These are phyloP conservation scores for Suillus clintonianus DNA, from an alignment of 768 basidiomycete species.

Conservation along the genomic window DNA sequence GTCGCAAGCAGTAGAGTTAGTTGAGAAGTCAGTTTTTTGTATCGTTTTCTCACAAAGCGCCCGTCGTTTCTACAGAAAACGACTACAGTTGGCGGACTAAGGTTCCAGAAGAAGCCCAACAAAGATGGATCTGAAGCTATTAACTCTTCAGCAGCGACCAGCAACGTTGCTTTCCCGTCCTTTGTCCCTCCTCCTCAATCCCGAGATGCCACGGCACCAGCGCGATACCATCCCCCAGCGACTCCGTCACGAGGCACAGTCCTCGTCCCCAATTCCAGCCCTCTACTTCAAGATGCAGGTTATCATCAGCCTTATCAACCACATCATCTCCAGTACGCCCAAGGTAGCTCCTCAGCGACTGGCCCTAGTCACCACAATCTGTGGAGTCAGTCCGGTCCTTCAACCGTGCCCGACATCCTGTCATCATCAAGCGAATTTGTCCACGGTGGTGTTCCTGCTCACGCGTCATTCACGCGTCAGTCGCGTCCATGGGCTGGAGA, in stretches of 20 bases:
- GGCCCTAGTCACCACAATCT: slow-evolving; percentile 37
- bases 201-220: slow-evolving; percentile 70
- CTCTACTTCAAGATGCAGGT: slow-evolving; percentile 43
- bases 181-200: slow-evolving; percentile 61
- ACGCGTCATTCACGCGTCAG: slow-evolving; percentile 58
- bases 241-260: slow-evolving; percentile 54
- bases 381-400: slow-evolving; percentile 38
- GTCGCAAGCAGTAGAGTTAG: slow-evolving; percentile 53
- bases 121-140: slow-evolving; percentile 28
- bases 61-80: slow-evolving; percentile 37
- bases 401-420: slow-evolving; percentile 51
- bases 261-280: slow-evolving; percentile 80
- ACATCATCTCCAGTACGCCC: slow-evolving; percentile 34
- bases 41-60: slow-evolving; percentile 35
- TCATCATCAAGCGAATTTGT: slow-evolving; percentile 61
- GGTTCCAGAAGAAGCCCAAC: slow-evolving; percentile 46
- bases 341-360: slow-evolving; percentile 47
- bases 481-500: slow-evolving; percentile 33
- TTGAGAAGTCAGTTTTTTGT: slow-evolving; percentile 30
- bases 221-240: slow-evolving; percentile 56
- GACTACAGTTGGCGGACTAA: slow-evolving; percentile 43
- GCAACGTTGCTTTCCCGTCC: slow-evolving; percentile 56
- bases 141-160: slow-evolving; percentile 55
- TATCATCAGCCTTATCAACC: slow-evolving; percentile 40
- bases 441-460: slow-evolving; percentile 38